These are phyloP conservation scores for Paecilomyces sp. DNA, from an alignment of 2,329 filamentous ascomycete species.

Conservation along the genomic window DNA sequence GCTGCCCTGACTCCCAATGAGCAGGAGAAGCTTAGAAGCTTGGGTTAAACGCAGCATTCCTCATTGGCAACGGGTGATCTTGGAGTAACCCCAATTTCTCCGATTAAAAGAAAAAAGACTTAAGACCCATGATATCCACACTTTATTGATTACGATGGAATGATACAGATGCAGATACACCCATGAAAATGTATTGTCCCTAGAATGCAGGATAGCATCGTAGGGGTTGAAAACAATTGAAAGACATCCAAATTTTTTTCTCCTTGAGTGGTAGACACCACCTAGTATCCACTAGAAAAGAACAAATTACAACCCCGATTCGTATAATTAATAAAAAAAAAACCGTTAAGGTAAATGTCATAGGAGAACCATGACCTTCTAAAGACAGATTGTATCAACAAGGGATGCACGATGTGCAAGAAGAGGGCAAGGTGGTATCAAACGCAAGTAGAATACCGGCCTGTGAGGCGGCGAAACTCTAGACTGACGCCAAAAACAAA, in stretches of 20 bases:
- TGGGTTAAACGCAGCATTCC: constrained; percentile 9
- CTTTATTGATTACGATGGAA: not conserved
- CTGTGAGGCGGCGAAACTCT: not conserved
- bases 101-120: not conserved
- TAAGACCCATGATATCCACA: not conserved
- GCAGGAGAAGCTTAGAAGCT: constrained; percentile 30
- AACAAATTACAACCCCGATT: too few relatives aligned
- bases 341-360: too few relatives aligned
- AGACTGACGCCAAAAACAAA: not conserved
- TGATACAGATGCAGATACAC: not conserved
- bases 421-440: too few relatives aligned
- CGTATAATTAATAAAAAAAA: too few relatives aligned
- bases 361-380: too few relatives aligned
- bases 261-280: too few relatives aligned
- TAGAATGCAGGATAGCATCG: not conserved
- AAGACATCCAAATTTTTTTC: not conserved
- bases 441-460: not conserved
- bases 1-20: constrained; percentile 47
- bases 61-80: not conserved
- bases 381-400: too few relatives aligned
- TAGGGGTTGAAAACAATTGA: not conserved
- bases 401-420: too few relatives aligned
- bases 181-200: not conserved
- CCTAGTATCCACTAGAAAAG: too few relatives aligned
- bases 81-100: not conserved